These are phyloP conservation scores for Solanum paucissectum DNA, from an alignment of 257 asterid species.

Conservation along the genomic window DNA sequence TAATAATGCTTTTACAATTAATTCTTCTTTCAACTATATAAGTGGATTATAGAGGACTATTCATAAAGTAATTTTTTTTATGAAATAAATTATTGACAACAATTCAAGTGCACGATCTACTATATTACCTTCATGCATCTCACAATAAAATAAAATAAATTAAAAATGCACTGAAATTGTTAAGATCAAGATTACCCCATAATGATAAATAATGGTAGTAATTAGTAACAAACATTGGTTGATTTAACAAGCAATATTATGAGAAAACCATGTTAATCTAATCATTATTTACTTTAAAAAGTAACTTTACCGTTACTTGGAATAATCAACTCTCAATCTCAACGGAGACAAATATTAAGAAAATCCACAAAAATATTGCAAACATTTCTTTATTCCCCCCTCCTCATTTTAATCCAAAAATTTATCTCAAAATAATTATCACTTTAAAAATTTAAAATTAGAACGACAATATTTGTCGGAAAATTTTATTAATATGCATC, in stretches of 20 bases:
- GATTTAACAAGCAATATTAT: background rate
- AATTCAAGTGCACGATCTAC: background rate
- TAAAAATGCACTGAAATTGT: background rate
- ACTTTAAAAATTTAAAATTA: background rate
- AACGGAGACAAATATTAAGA: background rate
- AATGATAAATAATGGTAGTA: background rate
- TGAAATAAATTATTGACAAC: background rate
- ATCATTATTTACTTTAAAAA: background rate
- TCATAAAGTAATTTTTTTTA: background rate
- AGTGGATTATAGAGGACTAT: background rate
- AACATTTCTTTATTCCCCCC: background rate
- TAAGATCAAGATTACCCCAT: background rate
- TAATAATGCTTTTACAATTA: background rate
- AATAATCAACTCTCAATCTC: background rate
- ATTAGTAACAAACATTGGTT: background rate
- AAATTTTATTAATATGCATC: background rate
- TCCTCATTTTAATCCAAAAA: background rate
- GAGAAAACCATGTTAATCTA: background rate
- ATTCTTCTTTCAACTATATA: background rate
- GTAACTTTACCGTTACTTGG: slow-evolving; percentile 3
- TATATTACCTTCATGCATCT: background rate
- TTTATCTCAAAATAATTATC: background rate
- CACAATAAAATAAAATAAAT: background rate
- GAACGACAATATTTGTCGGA: too few species aligned
- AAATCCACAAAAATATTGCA: background rate